These are phyloP conservation scores for Beauveria medogensis DNA, from an alignment of 2,329 filamentous ascomycete genomes.

Conservation along the genomic window DNA sequence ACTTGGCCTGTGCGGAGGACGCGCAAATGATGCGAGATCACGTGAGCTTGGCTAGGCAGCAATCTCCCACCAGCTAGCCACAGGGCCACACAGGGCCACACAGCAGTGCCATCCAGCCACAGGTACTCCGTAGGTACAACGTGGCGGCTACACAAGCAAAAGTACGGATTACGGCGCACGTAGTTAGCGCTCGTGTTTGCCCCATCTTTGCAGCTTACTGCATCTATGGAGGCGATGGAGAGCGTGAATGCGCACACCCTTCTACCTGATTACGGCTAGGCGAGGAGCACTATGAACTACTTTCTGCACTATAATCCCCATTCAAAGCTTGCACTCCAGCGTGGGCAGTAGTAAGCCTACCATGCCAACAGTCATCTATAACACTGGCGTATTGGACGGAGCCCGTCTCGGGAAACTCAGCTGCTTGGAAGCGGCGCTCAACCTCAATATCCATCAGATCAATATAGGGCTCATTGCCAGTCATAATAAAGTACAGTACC, in stretches of 20 bases:
- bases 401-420: not conserved
- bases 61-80: not conserved
- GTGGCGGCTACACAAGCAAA: too few relatives aligned
- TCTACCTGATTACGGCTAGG: not conserved
- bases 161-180: too few relatives aligned
- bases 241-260: too few relatives aligned
- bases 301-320: not conserved
- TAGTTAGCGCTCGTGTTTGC: too few relatives aligned
- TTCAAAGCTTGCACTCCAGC: not conserved
- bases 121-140: not conserved
- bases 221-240: too few relatives aligned
- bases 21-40: slow-evolving; percentile 8
- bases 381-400: not conserved
- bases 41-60: not conserved
- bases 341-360: not conserved
- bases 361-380: slow-evolving; percentile 1
- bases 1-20: not conserved
- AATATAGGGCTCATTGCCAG: slow-evolving; percentile 22
- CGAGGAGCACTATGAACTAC: not conserved
- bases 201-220: too few relatives aligned
- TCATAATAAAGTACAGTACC: slow-evolving; percentile 27
- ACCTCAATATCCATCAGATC: slow-evolving; percentile 23
- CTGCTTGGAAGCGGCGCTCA: slow-evolving; percentile 8
- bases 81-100: not conserved
- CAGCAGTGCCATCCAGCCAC: not conserved